A percentile compares a stretch with the other conserved stretches of the same genome.
Conservation (phyloP, 116 monocot species). For the Trichopus zeylanicus region DNA sequence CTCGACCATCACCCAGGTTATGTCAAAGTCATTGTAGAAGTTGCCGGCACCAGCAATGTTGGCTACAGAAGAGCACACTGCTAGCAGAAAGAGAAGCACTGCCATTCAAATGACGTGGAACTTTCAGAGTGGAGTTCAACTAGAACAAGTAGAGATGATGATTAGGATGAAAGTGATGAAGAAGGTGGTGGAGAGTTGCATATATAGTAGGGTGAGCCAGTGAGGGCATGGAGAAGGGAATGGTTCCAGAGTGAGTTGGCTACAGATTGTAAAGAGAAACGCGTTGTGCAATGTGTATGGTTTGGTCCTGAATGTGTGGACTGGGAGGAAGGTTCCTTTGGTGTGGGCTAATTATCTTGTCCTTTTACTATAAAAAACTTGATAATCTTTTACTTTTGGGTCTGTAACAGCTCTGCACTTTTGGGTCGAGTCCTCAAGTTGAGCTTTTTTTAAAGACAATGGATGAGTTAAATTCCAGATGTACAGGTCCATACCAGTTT, state of each 20-base stretch:
- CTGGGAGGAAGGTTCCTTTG: not conserved
- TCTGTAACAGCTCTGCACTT: too few species aligned
- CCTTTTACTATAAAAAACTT: too few species aligned
- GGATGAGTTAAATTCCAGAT: too few species aligned
- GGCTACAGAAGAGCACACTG: not conserved
- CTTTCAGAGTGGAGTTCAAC: not conserved
- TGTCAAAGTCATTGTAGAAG: conserved; percentile 34
- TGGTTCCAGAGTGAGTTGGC: not conserved
- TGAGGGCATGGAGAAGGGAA: not conserved
- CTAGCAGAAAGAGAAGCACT: not conserved
- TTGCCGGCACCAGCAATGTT: conserved; percentile 9
- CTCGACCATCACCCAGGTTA: conserved; percentile 34
- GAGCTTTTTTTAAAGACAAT: too few species aligned
- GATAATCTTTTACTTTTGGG: too few species aligned
- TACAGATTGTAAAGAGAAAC: not conserved
- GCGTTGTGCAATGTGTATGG: not conserved
- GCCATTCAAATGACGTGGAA: not conserved
- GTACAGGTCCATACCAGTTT: too few species aligned
- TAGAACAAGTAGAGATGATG: not conserved
- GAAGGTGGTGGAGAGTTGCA: not conserved
- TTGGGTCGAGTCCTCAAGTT: too few species aligned
- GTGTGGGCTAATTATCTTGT: too few species aligned
- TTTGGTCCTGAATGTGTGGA: not conserved
- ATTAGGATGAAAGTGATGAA: not conserved
- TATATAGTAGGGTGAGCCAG: not conserved